Conservation (phyloP, 2,329 filamentous ascomycete genomes). For the Pyricularia pennisetigena region DNA sequence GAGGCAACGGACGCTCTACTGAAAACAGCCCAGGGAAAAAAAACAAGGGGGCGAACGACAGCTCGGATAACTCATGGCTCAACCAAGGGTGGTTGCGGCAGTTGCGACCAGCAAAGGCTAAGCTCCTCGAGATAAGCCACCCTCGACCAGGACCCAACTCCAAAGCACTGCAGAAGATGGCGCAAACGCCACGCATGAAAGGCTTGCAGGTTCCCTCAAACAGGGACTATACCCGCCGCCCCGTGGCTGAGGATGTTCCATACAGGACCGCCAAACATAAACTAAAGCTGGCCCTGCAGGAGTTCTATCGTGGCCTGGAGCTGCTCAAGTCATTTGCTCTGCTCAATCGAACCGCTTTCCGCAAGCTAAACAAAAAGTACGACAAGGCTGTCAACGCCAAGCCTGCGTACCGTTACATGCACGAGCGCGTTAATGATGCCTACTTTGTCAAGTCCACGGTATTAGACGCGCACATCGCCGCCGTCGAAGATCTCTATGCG, state of each 20-base stretch:
- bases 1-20: constrained; percentile 14
- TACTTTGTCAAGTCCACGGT: constrained; percentile 89
- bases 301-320: constrained; percentile 88
- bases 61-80: background rate
- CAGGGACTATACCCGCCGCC: constrained; percentile 40
- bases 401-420: constrained; percentile 72
- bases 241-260: constrained; percentile 52
- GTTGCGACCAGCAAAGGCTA: constrained; percentile 29
- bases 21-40: constrained; percentile 13
- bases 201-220: constrained; percentile 19
- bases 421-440: constrained; percentile 80
- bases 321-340: constrained; percentile 85
- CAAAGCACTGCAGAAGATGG: constrained; percentile 46
- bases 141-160: constrained; percentile 44
- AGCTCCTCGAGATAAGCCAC: constrained; percentile 27
- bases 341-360: constrained; percentile 85
- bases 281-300: constrained; percentile 81
- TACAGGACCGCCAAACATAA: constrained; percentile 86
- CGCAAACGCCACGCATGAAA: constrained; percentile 34
- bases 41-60: background rate
- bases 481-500: constrained; percentile 84
- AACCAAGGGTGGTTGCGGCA: constrained; percentile 37
- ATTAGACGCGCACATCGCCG: constrained; percentile 68
- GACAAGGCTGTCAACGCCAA: constrained; percentile 80
- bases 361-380: constrained; percentile 98